Percentiles rank a stretch among this genome's conserved stretches.
Evolutionary conservation across 805 yeast genomes (phyloP).

Genomic region (Yarrowia divulgata): DNA sequence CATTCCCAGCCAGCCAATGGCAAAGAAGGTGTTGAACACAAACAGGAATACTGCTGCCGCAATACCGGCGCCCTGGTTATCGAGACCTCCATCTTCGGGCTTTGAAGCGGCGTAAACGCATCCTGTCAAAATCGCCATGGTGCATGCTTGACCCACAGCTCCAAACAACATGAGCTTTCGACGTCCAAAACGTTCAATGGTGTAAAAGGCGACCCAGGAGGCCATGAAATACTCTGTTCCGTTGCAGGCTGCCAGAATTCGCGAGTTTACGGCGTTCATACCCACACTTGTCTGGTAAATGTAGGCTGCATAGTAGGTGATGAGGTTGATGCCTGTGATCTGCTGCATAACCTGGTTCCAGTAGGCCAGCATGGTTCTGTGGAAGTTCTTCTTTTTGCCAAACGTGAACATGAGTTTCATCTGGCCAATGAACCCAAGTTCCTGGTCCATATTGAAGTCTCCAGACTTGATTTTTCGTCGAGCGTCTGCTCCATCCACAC

Average conservation of each 20-base stretch:
- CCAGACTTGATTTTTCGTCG: constrained; percentile 7
- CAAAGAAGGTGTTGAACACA: constrained; percentile 31
- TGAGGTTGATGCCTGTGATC: constrained; percentile 87
- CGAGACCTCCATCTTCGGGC: constrained; percentile 27
- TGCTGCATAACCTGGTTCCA: constrained; percentile 69
- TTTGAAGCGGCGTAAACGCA: constrained; percentile 16
- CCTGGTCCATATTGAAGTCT: constrained; percentile 11
- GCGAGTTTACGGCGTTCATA: constrained; percentile 44
- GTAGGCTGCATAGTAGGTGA: constrained; percentile 86
- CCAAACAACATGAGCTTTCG: constrained; percentile 72
- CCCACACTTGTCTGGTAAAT: constrained; percentile 75
- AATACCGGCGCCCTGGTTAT: constrained; percentile 18
- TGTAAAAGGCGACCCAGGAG: constrained; percentile 58
- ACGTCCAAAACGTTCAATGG: constrained; percentile 63
- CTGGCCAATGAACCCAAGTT: constrained; percentile 10
- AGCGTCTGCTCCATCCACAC: constrained; percentile 1
- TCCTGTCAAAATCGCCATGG: constrained; percentile 44
- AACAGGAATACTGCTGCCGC: constrained; percentile 25
- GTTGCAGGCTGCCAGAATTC: constrained; percentile 46
- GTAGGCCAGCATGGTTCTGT: constrained; percentile 50
- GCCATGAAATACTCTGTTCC: constrained; percentile 65
- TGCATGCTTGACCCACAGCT: constrained; percentile 65
- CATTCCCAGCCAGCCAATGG: constrained; percentile 34
- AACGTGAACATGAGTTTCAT: constrained; percentile 26
- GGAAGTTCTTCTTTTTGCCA: constrained; percentile 38